Evolutionary conservation across 1,139 yeast species (phyloP).

Genomic region (Taphrina confusa): DNA sequence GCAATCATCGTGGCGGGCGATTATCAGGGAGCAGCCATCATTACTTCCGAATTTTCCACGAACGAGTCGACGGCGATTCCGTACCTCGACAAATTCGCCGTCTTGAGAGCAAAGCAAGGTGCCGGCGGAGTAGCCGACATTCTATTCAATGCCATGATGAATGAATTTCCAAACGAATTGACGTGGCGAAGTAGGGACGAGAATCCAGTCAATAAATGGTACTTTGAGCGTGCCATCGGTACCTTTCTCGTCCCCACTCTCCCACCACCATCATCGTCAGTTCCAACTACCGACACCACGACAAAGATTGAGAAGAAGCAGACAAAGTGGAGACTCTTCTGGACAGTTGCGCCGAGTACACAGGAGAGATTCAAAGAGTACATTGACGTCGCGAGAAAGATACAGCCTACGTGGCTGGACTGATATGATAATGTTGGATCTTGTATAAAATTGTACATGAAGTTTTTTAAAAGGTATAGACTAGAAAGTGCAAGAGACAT

Average conservation of each 20-base stretch:
- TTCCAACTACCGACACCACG: not conserved
- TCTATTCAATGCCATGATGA: slow-evolving; percentile 74
- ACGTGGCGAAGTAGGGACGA: slow-evolving; percentile 84
- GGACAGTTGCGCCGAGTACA: slow-evolving; percentile 63
- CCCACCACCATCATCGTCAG: too few relatives aligned
- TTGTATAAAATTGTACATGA: too few relatives aligned
- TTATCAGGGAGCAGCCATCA: slow-evolving; percentile 91
- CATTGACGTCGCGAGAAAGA: slow-evolving; percentile 49
- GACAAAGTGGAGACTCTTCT: slow-evolving; percentile 64
- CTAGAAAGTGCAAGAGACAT: not conserved
- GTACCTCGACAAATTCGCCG: slow-evolving; percentile 91
- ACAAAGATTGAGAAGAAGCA: slow-evolving; percentile 47
- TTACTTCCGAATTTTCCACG: slow-evolving; percentile 55
- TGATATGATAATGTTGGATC: not conserved
- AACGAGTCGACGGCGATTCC: slow-evolving; percentile 52
- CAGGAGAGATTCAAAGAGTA: slow-evolving; percentile 48
- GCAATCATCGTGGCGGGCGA: slow-evolving; percentile 85
- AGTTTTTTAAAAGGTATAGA: not conserved
- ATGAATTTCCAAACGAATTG: slow-evolving; percentile 69
- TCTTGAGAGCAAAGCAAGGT: slow-evolving; percentile 78
- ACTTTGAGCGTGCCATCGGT: slow-evolving; percentile 86
- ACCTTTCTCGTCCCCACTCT: slow-evolving; percentile 45
- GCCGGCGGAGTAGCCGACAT: slow-evolving; percentile 92
- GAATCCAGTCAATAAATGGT: slow-evolving; percentile 97
- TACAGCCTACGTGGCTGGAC: slow-evolving; percentile 41